Evolutionary conservation across 1,139 yeast species (phyloP).

Genomic region (Starmera stellimalicola): DNA sequence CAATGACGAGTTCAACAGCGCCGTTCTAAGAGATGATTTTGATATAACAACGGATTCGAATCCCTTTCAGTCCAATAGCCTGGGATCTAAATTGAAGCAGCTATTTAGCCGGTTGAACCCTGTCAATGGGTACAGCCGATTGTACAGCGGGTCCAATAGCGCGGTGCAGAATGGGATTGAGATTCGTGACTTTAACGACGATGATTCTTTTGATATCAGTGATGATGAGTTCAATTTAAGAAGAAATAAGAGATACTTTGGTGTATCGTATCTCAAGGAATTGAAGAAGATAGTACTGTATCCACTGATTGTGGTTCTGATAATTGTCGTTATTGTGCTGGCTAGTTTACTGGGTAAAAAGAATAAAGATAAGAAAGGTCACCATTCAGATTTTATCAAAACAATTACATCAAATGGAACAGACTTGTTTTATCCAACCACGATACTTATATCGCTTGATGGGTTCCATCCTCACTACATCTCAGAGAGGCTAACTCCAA

Average conservation of each 20-base stretch:
- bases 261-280: constrained; percentile 1
- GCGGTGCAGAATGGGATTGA: constrained; percentile 20
- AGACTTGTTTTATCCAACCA: constrained; percentile 63
- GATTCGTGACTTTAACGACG: constrained; percentile 14
- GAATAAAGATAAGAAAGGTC: background rate
- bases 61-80: constrained; percentile 1
- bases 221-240: constrained; percentile 16
- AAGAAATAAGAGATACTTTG: constrained; percentile 4
- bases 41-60: constrained; percentile 17
- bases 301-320: constrained; percentile 4
- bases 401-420: constrained; percentile 53
- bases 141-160: constrained; percentile 5
- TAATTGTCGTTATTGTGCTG: constrained; percentile 11
- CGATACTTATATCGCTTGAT: constrained; percentile 68
- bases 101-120: constrained; percentile 5
- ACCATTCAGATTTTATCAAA: constrained; percentile 16
- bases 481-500: constrained; percentile 58
- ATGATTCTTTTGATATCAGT: constrained; percentile 16
- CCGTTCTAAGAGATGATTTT: constrained; percentile 25
- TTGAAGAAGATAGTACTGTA: constrained; percentile 5
- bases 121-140: constrained; percentile 8
- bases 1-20: constrained; percentile 9
- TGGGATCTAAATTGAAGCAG: constrained; percentile 4
- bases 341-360: constrained; percentile 8
- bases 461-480: constrained; percentile 91